Evolutionary conservation across 805 yeast genomes (phyloP).

Genomic region (Pichia sporocuriosa): DNA sequence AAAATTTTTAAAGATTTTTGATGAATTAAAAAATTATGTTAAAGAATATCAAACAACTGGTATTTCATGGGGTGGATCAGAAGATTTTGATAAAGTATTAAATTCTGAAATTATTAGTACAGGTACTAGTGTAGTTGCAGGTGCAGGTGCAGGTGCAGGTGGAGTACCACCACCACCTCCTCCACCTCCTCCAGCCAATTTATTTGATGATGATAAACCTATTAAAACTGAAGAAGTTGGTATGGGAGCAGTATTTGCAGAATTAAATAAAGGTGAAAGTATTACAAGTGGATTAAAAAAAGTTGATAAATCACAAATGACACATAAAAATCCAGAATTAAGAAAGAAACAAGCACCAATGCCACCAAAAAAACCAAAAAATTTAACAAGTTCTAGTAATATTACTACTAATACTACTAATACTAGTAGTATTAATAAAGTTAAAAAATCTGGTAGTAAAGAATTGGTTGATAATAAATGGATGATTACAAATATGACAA

Average conservation of each 20-base stretch:
- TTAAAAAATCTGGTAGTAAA: constrained; percentile 40
- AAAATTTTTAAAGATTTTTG: constrained; percentile 53
- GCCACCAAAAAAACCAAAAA: constrained; percentile 78
- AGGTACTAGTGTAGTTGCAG: constrained; percentile 21
- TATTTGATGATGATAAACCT: constrained; percentile 40
- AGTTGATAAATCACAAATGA: constrained; percentile 89
- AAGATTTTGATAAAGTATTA: constrained; percentile 51
- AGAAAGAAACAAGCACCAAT: constrained; percentile 61
- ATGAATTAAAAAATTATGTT: constrained; percentile 63
- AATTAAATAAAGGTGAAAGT: constrained; percentile 74
- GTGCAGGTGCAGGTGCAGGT: constrained; percentile 27
- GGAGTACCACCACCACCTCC: constrained; percentile 52
- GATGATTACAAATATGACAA: constrained; percentile 66
- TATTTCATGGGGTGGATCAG: constrained; percentile 68
- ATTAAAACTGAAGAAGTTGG: constrained; percentile 33
- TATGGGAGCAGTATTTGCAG: constrained; percentile 86
- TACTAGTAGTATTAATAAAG: background rate
- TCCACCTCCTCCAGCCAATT: constrained; percentile 78
- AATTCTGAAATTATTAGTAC: constrained; percentile 12
- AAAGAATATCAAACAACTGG: constrained; percentile 80
- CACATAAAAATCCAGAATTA: constrained; percentile 83
- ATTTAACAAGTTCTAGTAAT: constrained; percentile 34
- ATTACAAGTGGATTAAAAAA: constrained; percentile 84
- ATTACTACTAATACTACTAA: background rate
- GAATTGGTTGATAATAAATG: constrained; percentile 85